Conservation (phyloP, 169 alveolate species). For the Eimeria mitis region DNA sequence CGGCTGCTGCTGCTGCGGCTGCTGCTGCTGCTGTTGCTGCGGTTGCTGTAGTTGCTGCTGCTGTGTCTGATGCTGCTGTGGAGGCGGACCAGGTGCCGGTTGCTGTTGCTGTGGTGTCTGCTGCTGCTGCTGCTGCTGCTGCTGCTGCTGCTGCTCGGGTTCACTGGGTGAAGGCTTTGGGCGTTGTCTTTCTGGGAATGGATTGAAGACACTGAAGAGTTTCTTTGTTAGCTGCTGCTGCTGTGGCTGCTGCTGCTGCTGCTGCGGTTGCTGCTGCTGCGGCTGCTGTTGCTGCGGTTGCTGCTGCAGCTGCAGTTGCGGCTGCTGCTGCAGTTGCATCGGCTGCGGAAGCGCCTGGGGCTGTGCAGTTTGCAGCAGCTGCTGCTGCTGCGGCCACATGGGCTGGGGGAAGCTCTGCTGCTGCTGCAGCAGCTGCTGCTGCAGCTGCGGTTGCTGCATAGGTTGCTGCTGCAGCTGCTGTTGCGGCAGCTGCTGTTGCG, state of each 20-base stretch:
- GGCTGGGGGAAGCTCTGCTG: slow-evolving; percentile 41
- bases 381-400: slow-evolving; percentile 33
- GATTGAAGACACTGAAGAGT: slow-evolving; percentile 21
- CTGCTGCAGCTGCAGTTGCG: too few species aligned
- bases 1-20: not conserved
- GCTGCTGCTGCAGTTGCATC: too few species aligned
- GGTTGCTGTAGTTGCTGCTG: not conserved
- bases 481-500: slow-evolving; percentile 4
- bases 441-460: not conserved
- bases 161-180: not conserved
- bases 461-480: slow-evolving; percentile 19
- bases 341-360: slow-evolving; percentile 26
- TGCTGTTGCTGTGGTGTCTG: not conserved
- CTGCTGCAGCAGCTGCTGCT: slow-evolving; percentile 24
- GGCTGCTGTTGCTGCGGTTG: slow-evolving; percentile 34
- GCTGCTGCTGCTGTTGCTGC: slow-evolving; percentile 28
- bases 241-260: slow-evolving; percentile 26
- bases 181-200: slow-evolving; percentile 39
- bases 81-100: not conserved
- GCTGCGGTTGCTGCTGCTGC: slow-evolving; percentile 21
- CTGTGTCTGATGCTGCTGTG: not conserved
- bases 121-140: slow-evolving; percentile 21
- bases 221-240: slow-evolving; percentile 30
- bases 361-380: slow-evolving; percentile 7
- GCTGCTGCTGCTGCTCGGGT: slow-evolving; percentile 6